phyloP scores from a whole-genome alignment of 2,329 filamentous ascomycete species.

The Paraconiothyrium brasiliense region DNA sequence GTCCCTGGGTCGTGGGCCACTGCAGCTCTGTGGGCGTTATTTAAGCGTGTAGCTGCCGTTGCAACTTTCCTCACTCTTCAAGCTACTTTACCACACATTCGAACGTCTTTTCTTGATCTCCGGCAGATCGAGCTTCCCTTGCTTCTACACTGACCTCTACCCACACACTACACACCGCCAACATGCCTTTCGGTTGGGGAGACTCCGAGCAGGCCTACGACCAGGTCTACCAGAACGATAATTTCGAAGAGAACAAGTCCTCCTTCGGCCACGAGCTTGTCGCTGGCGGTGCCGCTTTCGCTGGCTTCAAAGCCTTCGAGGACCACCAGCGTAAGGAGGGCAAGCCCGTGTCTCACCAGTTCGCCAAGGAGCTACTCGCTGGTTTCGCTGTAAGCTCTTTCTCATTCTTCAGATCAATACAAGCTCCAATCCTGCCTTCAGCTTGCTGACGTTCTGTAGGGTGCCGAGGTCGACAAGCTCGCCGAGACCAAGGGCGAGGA shows the following conservation, averaged over 20 bases:
- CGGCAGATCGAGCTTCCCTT: background rate
- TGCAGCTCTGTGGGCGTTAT: background rate
- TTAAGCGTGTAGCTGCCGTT: background rate
- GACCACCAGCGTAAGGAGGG: conserved; percentile 76
- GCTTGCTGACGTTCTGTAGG: background rate
- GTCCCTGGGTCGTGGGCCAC: conserved; percentile 1
- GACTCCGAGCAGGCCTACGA: conserved; percentile 64
- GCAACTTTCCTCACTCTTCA: background rate
- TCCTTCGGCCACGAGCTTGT: conserved; percentile 77
- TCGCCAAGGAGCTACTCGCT: conserved; percentile 80
- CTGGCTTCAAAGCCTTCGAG: conserved; percentile 82
- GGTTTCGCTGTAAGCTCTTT: conserved; percentile 63
- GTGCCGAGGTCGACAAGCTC: conserved; percentile 66
- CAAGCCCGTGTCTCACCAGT: conserved; percentile 74
- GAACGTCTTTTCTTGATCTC: background rate
- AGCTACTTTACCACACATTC: background rate
- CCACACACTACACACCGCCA: conserved; percentile 28
- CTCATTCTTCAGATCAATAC: background rate
- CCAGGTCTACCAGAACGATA: conserved; percentile 62
- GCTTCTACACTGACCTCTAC: background rate
- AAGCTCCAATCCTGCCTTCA: background rate
- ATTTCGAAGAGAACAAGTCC: conserved; percentile 64
- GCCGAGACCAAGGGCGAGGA: conserved; percentile 66
- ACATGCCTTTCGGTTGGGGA: conserved; percentile 58
- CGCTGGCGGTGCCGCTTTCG: conserved; percentile 79